Evolutionary conservation across 139 green algal species (phyloP), one percentile per base, ranked within the genome.

Genomic region (Chara braunii): DNA sequence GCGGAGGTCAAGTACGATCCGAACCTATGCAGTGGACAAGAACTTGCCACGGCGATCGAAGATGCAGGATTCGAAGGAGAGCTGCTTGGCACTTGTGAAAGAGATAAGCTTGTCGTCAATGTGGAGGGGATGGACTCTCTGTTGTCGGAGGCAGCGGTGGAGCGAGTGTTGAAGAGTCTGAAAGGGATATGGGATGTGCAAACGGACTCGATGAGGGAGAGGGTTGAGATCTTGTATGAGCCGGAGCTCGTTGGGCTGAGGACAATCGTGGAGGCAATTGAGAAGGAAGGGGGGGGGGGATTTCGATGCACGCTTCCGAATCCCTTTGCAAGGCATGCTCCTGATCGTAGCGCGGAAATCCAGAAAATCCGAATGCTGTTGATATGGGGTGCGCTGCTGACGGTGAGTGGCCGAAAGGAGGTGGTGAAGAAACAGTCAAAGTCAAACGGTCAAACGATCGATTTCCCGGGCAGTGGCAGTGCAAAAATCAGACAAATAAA

Each of bases 211-310:
- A 18, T 51, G 23, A 50, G 18, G 29, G 50, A 59, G 18, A 14
- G 30, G 12, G 69, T 75, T 18, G 37, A 87, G 60, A 70, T 89
- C 3, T 22, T 56, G 3, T 91, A 78, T 54, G 72, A 90, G 51
- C 78, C 85, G 2, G 79, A 82, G 29, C 8, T 55, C 5, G 80
- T 69, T 1, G 88, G 88, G 0, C 84, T 89, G 0, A 69, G 89
- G 0, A 64, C 82, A 30, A 45, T 95, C 1, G 70, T 95, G 7
- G 74, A 72, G 29, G 79, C 81, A 0, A 63, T 95, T 12, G 72
- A 70, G 54, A 37, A 30, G 32, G 28, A 78, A 82, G 1, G 70
- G 79, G 71, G 12, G 24, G 43, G 6, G 2, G 64, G 54, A 28
- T 58, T 68, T 23, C 23, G 52, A 6, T 61, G 50, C 11, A 29